Percentiles rank a stretch among this genome's conserved stretches.
These are phyloP conservation scores for Paramyrothecium sp. DNA, from an alignment of 2,329 filamentous ascomycete genomes.

Conservation along the genomic window DNA sequence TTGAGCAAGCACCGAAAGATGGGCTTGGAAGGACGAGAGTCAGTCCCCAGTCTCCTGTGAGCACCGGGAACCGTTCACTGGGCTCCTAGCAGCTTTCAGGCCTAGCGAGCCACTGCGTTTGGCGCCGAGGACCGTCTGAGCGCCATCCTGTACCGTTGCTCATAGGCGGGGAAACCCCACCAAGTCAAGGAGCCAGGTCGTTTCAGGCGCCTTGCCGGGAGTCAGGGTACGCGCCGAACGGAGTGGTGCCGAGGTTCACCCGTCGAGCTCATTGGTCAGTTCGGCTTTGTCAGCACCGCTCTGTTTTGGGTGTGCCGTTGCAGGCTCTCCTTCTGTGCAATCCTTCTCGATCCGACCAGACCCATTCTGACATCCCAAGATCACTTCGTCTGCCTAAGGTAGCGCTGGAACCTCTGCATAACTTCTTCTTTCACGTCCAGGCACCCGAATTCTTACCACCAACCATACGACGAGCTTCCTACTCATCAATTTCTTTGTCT, in stretches of 20 bases:
- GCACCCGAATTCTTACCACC: too few relatives aligned
- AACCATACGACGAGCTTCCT: too few relatives aligned
- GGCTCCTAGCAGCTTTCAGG: not conserved
- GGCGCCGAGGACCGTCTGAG: not conserved
- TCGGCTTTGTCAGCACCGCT: slow-evolving; percentile 17
- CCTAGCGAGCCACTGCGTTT: not conserved
- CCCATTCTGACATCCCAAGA: too few relatives aligned
- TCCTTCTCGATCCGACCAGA: slow-evolving; percentile 7
- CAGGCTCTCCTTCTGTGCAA: slow-evolving; percentile 6
- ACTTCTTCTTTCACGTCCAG: too few relatives aligned
- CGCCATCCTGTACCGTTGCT: not conserved
- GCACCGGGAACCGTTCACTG: not conserved
- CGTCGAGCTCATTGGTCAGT: slow-evolving; percentile 11
- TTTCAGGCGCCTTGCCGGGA: slow-evolving; percentile 5
- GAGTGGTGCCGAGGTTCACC: too few relatives aligned
- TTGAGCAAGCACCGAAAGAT: too few relatives aligned
- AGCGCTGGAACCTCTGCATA: too few relatives aligned
- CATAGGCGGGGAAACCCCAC: not conserved
- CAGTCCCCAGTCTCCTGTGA: too few relatives aligned
- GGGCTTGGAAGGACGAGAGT: too few relatives aligned
- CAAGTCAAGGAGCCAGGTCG: not conserved
- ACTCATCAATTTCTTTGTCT: not conserved
- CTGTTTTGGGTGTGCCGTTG: not conserved
- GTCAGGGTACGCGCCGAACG: not conserved
- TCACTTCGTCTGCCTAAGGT: too few relatives aligned